These are phyloP conservation scores for Polygonum maritimum DNA, from an alignment of 148 eudicot genomes.

Conservation along the genomic window DNA sequence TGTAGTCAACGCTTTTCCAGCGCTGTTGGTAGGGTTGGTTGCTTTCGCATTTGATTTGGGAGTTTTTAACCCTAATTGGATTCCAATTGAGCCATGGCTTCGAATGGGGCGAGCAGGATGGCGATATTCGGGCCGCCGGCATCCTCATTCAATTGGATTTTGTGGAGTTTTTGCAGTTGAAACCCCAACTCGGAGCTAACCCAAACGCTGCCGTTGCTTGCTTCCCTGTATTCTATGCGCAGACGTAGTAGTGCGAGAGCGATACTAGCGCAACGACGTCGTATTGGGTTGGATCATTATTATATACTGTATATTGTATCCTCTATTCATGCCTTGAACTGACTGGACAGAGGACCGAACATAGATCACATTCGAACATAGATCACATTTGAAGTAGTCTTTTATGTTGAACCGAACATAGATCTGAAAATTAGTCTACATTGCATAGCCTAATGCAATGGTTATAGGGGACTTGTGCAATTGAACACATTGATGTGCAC, in stretches of 20 bases:
- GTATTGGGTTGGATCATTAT: not conserved
- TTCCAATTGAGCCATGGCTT: constrained; percentile 12
- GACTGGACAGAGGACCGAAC: too few relatives aligned
- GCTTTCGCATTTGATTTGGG: constrained; percentile 30
- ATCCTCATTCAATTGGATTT: too few relatives aligned
- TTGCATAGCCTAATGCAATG: too few relatives aligned
- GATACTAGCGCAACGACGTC: not conserved
- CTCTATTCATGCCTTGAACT: too few relatives aligned
- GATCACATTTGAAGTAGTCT: too few relatives aligned
- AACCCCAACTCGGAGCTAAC: not conserved
- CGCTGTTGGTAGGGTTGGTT: constrained; percentile 23
- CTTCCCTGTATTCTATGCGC: too few relatives aligned
- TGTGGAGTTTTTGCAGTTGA: constrained; percentile 1
- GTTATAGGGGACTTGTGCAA: too few relatives aligned
- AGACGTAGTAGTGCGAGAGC: not conserved
- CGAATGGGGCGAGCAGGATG: constrained; percentile 8
- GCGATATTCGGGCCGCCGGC: constrained; percentile 17
- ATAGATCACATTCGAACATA: too few relatives aligned
- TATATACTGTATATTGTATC: too few relatives aligned
- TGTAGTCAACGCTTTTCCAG: constrained; percentile 80
- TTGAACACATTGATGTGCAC: too few relatives aligned
- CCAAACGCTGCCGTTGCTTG: not conserved
- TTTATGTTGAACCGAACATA: too few relatives aligned
- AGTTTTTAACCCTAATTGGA: constrained; percentile 6
- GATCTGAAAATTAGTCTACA: too few relatives aligned